phyloP scores from a whole-genome alignment of 192 early-diverging fungal species.

The Coemansia sp. region DNA sequence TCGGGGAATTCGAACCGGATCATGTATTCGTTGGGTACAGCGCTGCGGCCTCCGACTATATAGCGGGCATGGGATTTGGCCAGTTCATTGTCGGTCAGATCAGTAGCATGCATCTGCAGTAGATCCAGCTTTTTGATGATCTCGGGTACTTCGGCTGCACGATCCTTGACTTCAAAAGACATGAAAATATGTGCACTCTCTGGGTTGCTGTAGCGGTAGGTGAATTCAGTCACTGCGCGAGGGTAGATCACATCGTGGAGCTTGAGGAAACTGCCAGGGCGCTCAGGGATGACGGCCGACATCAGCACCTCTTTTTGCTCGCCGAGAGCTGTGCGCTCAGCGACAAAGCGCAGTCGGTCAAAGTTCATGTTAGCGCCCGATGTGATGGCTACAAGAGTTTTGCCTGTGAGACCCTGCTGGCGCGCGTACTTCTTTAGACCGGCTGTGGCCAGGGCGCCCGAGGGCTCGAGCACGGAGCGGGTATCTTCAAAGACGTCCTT shows the following conservation, averaged over 20 bases:
- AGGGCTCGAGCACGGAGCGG: conserved; percentile 92
- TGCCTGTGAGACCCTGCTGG: conserved; percentile 47
- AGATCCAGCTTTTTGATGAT: conserved; percentile 61
- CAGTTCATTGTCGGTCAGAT: conserved; percentile 89
- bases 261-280: conserved; percentile 75
- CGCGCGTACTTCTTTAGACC: conserved; percentile 82
- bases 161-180: conserved; percentile 77
- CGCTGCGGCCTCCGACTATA: conserved; percentile 81
- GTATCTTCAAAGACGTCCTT: conserved; percentile 92
- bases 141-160: conserved; percentile 61
- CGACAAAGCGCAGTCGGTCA: conserved; percentile 95
- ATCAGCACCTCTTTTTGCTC: conserved; percentile 90
- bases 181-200: conserved; percentile 83
- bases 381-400: conserved; percentile 71
- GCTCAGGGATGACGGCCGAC: conserved; percentile 89
- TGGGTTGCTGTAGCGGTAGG: conserved; percentile 73
- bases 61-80: conserved; percentile 97
- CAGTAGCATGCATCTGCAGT: conserved; percentile 68
- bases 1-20: conserved; percentile 97
- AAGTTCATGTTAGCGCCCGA: conserved; percentile 99
- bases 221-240: conserved; percentile 87
- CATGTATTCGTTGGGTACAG: conserved; percentile 79
- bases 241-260: conserved; percentile 84
- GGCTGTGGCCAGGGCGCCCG: conserved; percentile 85
- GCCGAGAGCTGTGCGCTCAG: conserved; percentile 92